Conservation (phyloP, 805 yeast species). For the Novakomyces olei region DNA sequence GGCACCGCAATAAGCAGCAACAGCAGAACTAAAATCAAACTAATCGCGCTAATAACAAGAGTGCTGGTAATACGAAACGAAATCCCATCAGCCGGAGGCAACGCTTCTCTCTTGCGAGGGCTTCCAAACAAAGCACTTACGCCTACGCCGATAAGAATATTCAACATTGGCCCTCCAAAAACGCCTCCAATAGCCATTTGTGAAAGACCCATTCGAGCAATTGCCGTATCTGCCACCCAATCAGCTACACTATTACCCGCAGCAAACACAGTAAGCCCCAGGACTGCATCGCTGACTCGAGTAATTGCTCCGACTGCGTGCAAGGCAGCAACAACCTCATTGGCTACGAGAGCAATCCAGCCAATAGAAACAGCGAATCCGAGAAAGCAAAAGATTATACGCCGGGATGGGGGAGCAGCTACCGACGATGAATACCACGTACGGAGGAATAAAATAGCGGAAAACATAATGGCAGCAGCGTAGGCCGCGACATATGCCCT, state of each 20-base stretch:
- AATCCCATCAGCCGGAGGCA: conserved; percentile 9
- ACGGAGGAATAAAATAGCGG: conserved; percentile 3
- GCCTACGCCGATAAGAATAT: conserved; percentile 62
- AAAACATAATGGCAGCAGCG: too few relatives aligned
- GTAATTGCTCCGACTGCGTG: conserved; percentile 37
- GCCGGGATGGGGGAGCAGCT: too few relatives aligned
- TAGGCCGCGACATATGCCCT: too few relatives aligned
- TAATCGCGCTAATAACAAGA: conserved; percentile 21
- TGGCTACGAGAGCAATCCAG: conserved; percentile 49
- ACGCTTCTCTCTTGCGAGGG: conserved; percentile 6
- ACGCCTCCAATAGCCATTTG: conserved; percentile 90
- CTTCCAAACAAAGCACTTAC: conserved; percentile 37
- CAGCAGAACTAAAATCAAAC: conserved; percentile 20
- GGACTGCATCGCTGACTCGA: conserved; percentile 47
- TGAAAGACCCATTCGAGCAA: conserved; percentile 63
- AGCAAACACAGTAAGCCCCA: conserved; percentile 78
- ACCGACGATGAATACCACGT: too few relatives aligned
- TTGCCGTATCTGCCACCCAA: conserved; percentile 56
- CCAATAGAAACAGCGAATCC: conserved; percentile 50
- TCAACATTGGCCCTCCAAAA: conserved; percentile 75
- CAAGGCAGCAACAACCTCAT: conserved; percentile 43
- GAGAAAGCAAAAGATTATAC: conserved; percentile 11
- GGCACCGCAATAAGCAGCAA: conserved; percentile 22
- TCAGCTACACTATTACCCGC: conserved; percentile 88
- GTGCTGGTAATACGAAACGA: conserved; percentile 19